phyloP scores from a whole-genome alignment of 1,284 basidiomycete species.

The Malassezia equina region DNA sequence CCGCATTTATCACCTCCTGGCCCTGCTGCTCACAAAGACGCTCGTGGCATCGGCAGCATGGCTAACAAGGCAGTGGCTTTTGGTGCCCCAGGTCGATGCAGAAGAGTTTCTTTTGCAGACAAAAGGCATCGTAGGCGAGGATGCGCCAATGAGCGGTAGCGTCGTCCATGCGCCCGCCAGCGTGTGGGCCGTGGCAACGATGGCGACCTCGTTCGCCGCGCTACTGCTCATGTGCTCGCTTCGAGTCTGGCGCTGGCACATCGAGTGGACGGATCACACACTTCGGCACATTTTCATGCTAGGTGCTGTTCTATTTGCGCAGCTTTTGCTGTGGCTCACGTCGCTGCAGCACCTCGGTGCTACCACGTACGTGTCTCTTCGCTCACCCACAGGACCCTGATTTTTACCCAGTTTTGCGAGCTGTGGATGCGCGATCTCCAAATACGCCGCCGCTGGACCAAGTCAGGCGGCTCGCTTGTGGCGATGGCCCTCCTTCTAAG shows the following conservation, averaged over 20 bases:
- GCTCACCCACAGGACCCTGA: constrained; percentile 25
- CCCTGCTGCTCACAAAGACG: constrained; percentile 41
- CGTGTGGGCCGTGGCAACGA: constrained; percentile 37
- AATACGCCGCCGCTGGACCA: constrained; percentile 19
- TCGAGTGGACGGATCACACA: constrained; percentile 21
- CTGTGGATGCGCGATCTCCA: constrained; percentile 41
- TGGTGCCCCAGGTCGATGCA: constrained; percentile 26
- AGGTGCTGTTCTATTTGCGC: constrained; percentile 25
- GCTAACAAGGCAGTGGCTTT: constrained; percentile 40
- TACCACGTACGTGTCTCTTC: constrained; percentile 14
- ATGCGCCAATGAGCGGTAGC: neutral
- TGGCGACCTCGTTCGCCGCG: constrained; percentile 30
- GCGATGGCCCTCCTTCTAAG: constrained; percentile 30
- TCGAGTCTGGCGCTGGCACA: constrained; percentile 38
- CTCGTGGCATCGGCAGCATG: constrained; percentile 40
- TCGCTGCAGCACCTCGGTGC: constrained; percentile 36
- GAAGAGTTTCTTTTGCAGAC: constrained; percentile 8
- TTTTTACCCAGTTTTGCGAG: constrained; percentile 46
- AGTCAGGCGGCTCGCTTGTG: constrained; percentile 32
- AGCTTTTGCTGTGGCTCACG: constrained; percentile 38
- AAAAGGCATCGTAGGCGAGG: neutral
- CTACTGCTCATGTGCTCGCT: constrained; percentile 28
- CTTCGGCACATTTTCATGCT: constrained; percentile 26
- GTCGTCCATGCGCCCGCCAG: constrained; percentile 15
- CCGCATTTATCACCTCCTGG: constrained; percentile 41